Conservation (phyloP, 2,329 filamentous ascomycete species). For the Sordariomycetes sp. region DNA sequence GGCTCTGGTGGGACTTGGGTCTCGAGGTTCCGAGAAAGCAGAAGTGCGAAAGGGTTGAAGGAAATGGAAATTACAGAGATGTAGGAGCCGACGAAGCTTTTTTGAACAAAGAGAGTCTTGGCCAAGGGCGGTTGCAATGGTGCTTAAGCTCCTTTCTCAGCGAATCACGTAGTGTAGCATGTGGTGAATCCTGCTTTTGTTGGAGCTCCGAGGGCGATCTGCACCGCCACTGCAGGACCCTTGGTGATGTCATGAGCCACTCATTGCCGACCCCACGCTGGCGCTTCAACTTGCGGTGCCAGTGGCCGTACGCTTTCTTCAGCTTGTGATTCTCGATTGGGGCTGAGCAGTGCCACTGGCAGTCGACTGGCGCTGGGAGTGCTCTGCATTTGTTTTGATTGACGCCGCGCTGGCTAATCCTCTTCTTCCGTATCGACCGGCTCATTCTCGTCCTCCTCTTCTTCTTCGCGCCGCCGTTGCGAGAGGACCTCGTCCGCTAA, state of each 20-base stretch:
- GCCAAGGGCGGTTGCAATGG: not conserved
- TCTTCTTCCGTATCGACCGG: slow-evolving; percentile 9
- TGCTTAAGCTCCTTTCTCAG: not conserved
- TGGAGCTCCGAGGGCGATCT: not conserved
- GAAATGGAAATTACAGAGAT: not conserved
- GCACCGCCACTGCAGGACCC: slow-evolving; percentile 19
- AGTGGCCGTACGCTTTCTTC: too few relatives aligned
- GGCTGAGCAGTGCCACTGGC: too few relatives aligned
- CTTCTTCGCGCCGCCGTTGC: slow-evolving; percentile 16
- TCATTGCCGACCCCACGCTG: slow-evolving; percentile 1
- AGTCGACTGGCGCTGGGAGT: too few relatives aligned
- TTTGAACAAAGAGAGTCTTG: not conserved
- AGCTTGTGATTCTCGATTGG: too few relatives aligned
- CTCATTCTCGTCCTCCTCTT: slow-evolving; percentile 14
- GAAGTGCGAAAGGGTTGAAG: not conserved
- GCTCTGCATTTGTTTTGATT: too few relatives aligned
- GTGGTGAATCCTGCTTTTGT: slow-evolving; percentile 1
- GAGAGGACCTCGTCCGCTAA: slow-evolving; percentile 23
- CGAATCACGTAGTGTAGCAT: slow-evolving; percentile 1
- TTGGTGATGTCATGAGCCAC: slow-evolving; percentile 21
- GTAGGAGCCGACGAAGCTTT: not conserved
- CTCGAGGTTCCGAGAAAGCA: not conserved
- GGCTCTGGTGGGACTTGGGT: too few relatives aligned
- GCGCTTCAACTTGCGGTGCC: too few relatives aligned
- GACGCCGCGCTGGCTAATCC: too few relatives aligned